These are phyloP conservation scores for Myxozyma neglecta DNA, from an alignment of 805 yeast genomes.

Conservation along the genomic window DNA sequence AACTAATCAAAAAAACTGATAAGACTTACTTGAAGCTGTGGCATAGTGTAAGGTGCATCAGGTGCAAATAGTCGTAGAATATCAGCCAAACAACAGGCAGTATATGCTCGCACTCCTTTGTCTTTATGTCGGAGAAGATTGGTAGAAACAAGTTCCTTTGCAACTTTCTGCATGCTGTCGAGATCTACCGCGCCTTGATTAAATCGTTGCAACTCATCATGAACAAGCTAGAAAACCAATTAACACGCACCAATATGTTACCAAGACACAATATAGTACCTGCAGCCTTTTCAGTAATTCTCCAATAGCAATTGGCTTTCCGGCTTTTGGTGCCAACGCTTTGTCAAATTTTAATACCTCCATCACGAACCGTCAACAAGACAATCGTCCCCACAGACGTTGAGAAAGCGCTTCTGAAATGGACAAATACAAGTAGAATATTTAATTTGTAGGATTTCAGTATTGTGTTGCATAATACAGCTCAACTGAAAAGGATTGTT, in stretches of 20 bases:
- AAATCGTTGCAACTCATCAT: conserved; percentile 60
- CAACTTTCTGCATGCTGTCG: conserved; percentile 47
- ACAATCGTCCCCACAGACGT: no score
- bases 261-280: conserved; percentile 27
- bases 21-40: conserved; percentile 50
- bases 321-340: conserved; percentile 56
- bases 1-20: background rate
- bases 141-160: conserved; percentile 54
- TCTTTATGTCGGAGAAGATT: conserved; percentile 64
- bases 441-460: background rate
- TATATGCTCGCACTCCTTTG: conserved; percentile 64
- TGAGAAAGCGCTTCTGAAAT: background rate
- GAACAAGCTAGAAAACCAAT: conserved; percentile 44
- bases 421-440: background rate
- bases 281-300: conserved; percentile 60
- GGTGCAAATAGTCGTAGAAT: conserved; percentile 79
- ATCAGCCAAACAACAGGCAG: conserved; percentile 74
- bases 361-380: background rate
- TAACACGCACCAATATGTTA: conserved; percentile 12
- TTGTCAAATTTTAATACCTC: conserved; percentile 44
- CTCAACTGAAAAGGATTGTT: no score
- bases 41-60: conserved; percentile 78
- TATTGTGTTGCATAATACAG: no score
- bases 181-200: conserved; percentile 62
- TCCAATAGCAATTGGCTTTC: conserved; percentile 58